A percentile compares a stretch with the other conserved stretches of the same genome.
phyloP scores from a whole-genome alignment of 352 stramenopile species.

The Globisporangium echinulatum region DNA sequence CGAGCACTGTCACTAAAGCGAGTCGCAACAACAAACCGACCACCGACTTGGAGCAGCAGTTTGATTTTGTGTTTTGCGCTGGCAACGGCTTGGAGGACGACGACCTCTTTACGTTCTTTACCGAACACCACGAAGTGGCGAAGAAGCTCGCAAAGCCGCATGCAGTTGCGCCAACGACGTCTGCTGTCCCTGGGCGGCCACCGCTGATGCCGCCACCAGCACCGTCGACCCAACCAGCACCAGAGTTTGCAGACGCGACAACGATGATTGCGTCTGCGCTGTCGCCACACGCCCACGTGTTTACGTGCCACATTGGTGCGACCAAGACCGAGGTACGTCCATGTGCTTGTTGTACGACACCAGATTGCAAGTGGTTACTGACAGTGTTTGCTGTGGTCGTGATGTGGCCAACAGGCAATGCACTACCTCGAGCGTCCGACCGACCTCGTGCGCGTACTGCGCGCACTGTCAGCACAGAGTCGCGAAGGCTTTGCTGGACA shows the following conservation, averaged over 20 bases:
- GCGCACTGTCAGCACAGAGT: slow-evolving; percentile 50
- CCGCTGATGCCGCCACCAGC: slow-evolving; percentile 11
- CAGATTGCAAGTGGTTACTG: not conserved
- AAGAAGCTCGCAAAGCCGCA: slow-evolving; percentile 15
- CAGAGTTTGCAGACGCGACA: slow-evolving; percentile 12
- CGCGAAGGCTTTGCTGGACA: slow-evolving; percentile 29
- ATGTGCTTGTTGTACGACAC: too few relatives aligned
- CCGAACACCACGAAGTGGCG: slow-evolving; percentile 44
- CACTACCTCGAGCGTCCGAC: slow-evolving; percentile 56
- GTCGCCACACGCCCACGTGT: slow-evolving; percentile 48
- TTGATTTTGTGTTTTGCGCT: slow-evolving; percentile 86
- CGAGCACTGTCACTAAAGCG: slow-evolving; percentile 13
- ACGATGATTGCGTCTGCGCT: slow-evolving; percentile 21
- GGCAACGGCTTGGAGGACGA: slow-evolving; percentile 81
- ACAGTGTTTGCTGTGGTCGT: not conserved
- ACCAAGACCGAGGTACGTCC: slow-evolving; percentile 61
- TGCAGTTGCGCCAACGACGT: not conserved
- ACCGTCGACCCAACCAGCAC: not conserved
- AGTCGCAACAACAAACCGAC: not conserved
- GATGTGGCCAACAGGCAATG: slow-evolving; percentile 37
- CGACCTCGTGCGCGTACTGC: slow-evolving; percentile 52
- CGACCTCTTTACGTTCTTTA: slow-evolving; percentile 84
- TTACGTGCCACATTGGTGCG: slow-evolving; percentile 64
- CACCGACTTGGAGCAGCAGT: slow-evolving; percentile 11
- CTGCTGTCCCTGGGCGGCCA: slow-evolving; percentile 4